phyloP scores from a whole-genome alignment of 495 filamentous ascomycete genomes.

The Talaromyces wortmannii region DNA sequence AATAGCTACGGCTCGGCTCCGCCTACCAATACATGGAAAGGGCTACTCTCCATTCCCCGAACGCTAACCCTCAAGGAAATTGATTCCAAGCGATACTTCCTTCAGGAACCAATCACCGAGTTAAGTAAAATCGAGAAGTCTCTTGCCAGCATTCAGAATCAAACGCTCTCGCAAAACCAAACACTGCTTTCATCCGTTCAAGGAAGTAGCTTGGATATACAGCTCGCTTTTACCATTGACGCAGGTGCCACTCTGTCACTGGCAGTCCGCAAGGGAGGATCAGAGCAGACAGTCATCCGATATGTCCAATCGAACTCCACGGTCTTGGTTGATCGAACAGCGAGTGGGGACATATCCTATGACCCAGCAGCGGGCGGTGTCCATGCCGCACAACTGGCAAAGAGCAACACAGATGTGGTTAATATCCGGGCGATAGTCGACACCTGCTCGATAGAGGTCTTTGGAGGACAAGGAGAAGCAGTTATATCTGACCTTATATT shows the following conservation, averaged over 20 bases:
- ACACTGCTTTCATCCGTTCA: neutral
- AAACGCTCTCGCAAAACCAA: neutral
- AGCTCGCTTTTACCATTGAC: neutral
- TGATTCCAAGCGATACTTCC: neutral
- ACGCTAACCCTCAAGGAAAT: neutral
- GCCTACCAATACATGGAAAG: constrained; percentile 1
- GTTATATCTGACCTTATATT: constrained; percentile 1
- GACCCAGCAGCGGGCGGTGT: constrained; percentile 1
- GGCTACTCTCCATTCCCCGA: neutral
- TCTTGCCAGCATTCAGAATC: neutral
- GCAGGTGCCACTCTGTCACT: neutral
- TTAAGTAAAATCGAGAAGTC: neutral
- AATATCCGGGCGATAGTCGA: neutral
- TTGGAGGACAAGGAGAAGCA: neutral
- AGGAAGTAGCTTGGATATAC: neutral
- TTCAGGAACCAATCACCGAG: neutral
- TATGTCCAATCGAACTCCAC: neutral
- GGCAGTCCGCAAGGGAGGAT: neutral
- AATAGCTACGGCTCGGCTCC: constrained; percentile 1
- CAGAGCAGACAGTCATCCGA: constrained; percentile 1
- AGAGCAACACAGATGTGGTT: neutral
- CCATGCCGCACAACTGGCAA: neutral
- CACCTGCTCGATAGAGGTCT: neutral
- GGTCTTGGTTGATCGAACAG: neutral
- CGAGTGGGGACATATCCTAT: constrained; percentile 1